Conservation (phyloP, 2,329 filamentous ascomycete genomes). For the Sphaerulina musiva region DNA sequence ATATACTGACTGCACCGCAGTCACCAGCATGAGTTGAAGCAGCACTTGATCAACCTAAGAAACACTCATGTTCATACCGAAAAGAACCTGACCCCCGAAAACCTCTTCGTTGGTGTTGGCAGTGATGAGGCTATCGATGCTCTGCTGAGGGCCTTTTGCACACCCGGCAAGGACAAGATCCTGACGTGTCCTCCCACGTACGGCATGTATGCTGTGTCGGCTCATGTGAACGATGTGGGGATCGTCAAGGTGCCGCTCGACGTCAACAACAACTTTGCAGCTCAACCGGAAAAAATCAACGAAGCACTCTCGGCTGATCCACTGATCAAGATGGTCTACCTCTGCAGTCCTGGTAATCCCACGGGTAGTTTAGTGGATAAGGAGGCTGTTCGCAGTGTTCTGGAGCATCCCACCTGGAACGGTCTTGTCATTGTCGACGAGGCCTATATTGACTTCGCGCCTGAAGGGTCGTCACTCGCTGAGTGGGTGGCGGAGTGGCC, state of each 20-base stretch:
- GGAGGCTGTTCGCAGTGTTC: conserved; percentile 62
- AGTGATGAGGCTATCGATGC: conserved; percentile 97
- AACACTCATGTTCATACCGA: conserved; percentile 77
- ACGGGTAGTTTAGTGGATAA: conserved; percentile 75
- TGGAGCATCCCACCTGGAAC: conserved; percentile 89
- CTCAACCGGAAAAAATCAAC: conserved; percentile 65
- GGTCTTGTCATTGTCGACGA: conserved; percentile 90
- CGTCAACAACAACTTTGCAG: conserved; percentile 61
- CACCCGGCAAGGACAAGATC: conserved; percentile 79
- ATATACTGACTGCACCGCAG: conserved; percentile 31
- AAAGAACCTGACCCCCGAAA: conserved; percentile 65
- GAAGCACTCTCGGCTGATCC: conserved; percentile 56
- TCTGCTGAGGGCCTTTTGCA: conserved; percentile 86
- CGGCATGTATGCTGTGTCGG: conserved; percentile 95
- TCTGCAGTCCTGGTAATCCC: conserved; percentile 93
- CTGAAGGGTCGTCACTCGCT: conserved; percentile 70
- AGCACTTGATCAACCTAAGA: conserved; percentile 76
- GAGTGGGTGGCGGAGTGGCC: conserved; percentile 90
- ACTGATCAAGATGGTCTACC: conserved; percentile 78
- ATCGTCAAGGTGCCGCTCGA: conserved; percentile 82
- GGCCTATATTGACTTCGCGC: conserved; percentile 92
- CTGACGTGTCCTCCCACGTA: conserved; percentile 95
- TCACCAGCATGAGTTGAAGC: conserved; percentile 81
- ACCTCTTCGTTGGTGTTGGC: conserved; percentile 91
- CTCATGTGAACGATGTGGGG: conserved; percentile 84